Percentiles rank a stretch among this genome's conserved stretches.
Conservation (phyloP, 1,139 yeast species). For the Geotrichum siamense region DNA sequence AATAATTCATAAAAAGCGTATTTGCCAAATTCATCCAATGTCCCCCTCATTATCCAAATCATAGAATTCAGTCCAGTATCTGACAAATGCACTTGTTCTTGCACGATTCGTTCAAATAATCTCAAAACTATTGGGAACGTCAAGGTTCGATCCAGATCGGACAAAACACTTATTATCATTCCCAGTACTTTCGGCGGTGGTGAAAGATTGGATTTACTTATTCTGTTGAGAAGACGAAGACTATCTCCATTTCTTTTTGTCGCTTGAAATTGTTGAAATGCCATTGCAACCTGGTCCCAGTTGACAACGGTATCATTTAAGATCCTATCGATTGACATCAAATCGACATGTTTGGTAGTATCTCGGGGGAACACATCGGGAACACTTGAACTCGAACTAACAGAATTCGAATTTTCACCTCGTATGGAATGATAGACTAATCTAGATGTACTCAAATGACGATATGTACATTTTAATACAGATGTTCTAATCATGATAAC, state of each 20-base stretch:
- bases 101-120: slow-evolving; percentile 14
- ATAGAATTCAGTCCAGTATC: slow-evolving; percentile 10
- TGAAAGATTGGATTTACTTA: slow-evolving; percentile 12
- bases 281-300: slow-evolving; percentile 11
- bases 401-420: too few species aligned
- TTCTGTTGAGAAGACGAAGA: slow-evolving; percentile 19
- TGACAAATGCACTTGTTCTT: slow-evolving; percentile 3
- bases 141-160: slow-evolving; percentile 12
- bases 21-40: slow-evolving; percentile 17
- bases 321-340: slow-evolving; percentile 13
- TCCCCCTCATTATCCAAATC: slow-evolving; percentile 14
- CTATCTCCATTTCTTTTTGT: slow-evolving; percentile 1
- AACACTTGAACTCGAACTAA: too few species aligned
- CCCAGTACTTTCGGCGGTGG: slow-evolving; percentile 17
- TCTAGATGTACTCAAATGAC: too few species aligned
- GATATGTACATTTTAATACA: too few species aligned
- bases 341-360: slow-evolving; percentile 8
- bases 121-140: slow-evolving; percentile 12
- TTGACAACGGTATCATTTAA: slow-evolving; percentile 10
- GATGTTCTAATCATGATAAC: too few species aligned
- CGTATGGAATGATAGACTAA: too few species aligned
- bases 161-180: slow-evolving; percentile 9
- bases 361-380: slow-evolving; percentile 8
- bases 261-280: slow-evolving; percentile 10
- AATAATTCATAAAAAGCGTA: slow-evolving; percentile 5